These are phyloP conservation scores for Sporothrix variecibatus DNA, from an alignment of 2,329 filamentous ascomycete species.

Conservation along the genomic window DNA sequence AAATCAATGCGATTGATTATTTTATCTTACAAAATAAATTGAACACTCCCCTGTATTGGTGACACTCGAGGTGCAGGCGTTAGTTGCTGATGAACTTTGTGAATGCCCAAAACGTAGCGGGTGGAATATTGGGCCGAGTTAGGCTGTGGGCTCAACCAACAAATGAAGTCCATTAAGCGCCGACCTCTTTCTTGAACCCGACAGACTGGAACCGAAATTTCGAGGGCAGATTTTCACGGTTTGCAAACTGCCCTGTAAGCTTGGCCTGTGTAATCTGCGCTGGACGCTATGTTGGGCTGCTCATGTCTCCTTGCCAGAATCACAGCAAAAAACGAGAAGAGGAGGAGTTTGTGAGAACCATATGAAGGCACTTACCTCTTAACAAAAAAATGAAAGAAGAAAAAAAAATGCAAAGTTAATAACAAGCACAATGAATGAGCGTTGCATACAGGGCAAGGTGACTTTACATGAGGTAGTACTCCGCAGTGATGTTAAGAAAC, in stretches of 20 bases:
- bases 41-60: neutral
- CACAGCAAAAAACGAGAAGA: neutral
- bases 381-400: neutral
- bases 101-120: slow-evolving; percentile 9
- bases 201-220: slow-evolving; percentile 30
- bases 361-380: neutral
- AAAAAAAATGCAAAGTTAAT: neutral
- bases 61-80: neutral
- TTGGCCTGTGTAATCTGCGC: slow-evolving; percentile 6
- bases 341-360: neutral
- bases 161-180: slow-evolving; percentile 30
- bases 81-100: neutral
- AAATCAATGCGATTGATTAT: neutral
- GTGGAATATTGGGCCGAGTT: slow-evolving; percentile 30
- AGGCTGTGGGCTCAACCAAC: slow-evolving; percentile 24
- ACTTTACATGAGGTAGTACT: slow-evolving; percentile 12
- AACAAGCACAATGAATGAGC: neutral
- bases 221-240: neutral
- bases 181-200: slow-evolving; percentile 25
- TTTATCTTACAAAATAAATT: neutral
- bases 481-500: neutral
- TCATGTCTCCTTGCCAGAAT: neutral
- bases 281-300: neutral
- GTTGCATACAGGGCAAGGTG: neutral
- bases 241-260: neutral